A percentile compares a stretch with the other conserved stretches of the same genome.
These are phyloP conservation scores for Trypanosoma lewisi DNA, from an alignment of 208 protist species.

Conservation along the genomic window DNA sequence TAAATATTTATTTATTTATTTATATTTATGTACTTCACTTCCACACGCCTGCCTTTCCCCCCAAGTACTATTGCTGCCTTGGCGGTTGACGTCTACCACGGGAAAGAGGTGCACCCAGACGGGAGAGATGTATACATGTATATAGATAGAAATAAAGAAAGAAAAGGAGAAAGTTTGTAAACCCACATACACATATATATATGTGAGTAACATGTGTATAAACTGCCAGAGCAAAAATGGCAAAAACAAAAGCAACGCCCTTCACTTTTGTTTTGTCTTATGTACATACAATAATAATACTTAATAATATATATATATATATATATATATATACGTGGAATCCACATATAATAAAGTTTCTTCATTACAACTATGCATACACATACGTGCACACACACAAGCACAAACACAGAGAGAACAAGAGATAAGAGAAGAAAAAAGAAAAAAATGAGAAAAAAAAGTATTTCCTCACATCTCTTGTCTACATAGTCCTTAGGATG, in stretches of 20 bases:
- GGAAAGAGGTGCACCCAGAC: too few species aligned
- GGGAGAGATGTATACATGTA: too few species aligned
- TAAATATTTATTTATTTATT: neutral
- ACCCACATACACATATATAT: conserved; percentile 1
- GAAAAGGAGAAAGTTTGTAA: neutral
- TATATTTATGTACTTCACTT: too few species aligned
- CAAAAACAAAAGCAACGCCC: conserved; percentile 23
- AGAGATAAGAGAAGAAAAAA: conserved; percentile 18
- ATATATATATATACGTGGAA: conserved; percentile 9
- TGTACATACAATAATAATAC: neutral
- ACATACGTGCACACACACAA: neutral
- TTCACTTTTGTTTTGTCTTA: too few species aligned
- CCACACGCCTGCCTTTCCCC: too few species aligned
- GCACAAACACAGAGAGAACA: conserved; percentile 6
- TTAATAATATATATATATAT: conserved; percentile 13
- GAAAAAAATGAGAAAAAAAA: conserved; percentile 12
- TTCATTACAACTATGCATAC: neutral
- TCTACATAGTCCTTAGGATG: too few species aligned
- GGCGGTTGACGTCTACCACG: too few species aligned
- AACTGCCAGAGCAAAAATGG: conserved; percentile 6
- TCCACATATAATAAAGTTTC: conserved; percentile 1
- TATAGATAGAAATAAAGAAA: neutral
- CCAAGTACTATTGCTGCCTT: too few species aligned
- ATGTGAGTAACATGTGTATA: too few species aligned
- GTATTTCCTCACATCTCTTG: neutral